Evolutionary conservation across 352 stramenopile genomes (phyloP), one percentile per base, ranked within the genome.

Genomic region (Pythium chondricola): DNA sequence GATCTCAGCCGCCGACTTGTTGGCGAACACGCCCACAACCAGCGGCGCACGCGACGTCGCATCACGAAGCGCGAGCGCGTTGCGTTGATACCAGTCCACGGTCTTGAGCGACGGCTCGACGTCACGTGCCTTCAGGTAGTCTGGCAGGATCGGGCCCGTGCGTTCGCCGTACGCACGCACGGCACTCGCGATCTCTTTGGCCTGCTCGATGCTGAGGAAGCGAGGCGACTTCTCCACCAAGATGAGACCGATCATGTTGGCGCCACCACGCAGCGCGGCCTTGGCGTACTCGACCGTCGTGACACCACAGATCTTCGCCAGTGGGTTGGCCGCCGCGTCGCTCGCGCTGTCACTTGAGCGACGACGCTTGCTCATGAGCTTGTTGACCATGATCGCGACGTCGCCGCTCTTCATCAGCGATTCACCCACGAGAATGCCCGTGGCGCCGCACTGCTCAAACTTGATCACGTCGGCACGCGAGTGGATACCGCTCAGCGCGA

Each of bases 241-340:
- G 52, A 99, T 98, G 17, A 98, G 74, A 6, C 97, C 97, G 51
- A 99, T 97, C 56, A 99, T 67, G 69, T 98, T 97, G 18, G 95
- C 95, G 17, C 96, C 95, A 10, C 69, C 69, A 46, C 91, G 83
- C 57, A 97, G 85, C 13, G 94, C 95, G 0, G 80, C 76, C 35
- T 97, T 56, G 6, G 96, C 96, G 65, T 98, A 95, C 21, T 97
- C 92, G 14, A 86, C 69, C 47, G 69, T 95, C 6, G 93, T 98
- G 35, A 99, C 66, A 25, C 97, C 97, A 60, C 97, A 99, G 24
- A 99, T 83, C 69, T 98, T 98, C 9, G 85, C 74, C 9, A 97
- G 67, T 0, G 83, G 76, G 20, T 73, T 64, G 0, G 59, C 25
- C 5, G 70, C 52, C 20, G 53, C 20, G 6, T 73, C 45, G 21